phyloP scores from a whole-genome alignment of 2,329 filamentous ascomycete species.

The Endoconidiophora laricicola region DNA sequence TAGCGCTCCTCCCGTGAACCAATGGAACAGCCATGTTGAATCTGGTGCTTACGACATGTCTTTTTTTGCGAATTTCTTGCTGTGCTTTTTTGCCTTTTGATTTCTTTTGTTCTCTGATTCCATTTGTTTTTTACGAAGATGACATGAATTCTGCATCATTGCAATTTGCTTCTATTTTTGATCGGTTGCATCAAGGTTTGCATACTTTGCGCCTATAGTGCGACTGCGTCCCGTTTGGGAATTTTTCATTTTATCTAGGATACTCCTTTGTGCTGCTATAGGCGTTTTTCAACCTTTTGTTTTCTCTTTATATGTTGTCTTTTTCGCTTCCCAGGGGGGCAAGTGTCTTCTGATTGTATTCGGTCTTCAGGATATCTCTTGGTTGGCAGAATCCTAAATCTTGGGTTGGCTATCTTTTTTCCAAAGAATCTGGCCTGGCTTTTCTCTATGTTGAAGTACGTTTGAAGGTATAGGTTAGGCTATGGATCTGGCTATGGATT shows the following conservation, averaged over 20 bases:
- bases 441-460: no score
- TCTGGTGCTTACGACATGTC: not conserved
- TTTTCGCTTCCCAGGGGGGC: not conserved
- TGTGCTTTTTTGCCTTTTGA: not conserved
- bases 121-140: constrained; percentile 12
- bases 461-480: no score
- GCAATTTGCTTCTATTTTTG: not conserved
- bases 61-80: not conserved
- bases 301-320: not conserved
- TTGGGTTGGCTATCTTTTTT: no score
- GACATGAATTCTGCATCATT: constrained; percentile 6
- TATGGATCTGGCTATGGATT: no score
- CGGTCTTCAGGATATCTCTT: not conserved
- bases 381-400: no score
- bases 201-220: not conserved
- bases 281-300: not conserved
- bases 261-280: not conserved
- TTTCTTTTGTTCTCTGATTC: constrained; percentile 7
- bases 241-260: not conserved
- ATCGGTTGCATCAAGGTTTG: not conserved
- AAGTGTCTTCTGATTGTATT: no score
- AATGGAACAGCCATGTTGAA: no score
- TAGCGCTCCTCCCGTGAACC: no score
- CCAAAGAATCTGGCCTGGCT: no score
- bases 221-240: not conserved